These are phyloP conservation scores for Malus asiatica DNA, from an alignment of 306 rosid species.

Conservation along the genomic window DNA sequence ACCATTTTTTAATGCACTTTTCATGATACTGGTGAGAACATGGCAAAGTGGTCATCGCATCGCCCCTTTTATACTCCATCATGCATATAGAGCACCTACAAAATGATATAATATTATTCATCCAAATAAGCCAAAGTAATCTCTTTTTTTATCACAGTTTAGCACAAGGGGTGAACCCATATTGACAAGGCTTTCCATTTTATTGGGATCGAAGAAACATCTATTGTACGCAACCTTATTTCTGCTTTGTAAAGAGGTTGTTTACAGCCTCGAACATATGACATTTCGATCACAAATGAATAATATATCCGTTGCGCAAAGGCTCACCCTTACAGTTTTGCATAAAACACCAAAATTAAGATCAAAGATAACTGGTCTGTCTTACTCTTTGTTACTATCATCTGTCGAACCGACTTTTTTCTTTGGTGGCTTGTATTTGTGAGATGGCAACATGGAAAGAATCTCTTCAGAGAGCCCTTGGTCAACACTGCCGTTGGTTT, in stretches of 20 bases:
- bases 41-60: not conserved
- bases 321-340: too few relatives aligned
- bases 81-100: not conserved
- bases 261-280: too few relatives aligned
- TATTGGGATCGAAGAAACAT: accelerated
- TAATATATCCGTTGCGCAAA: accelerated
- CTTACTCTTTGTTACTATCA: not conserved
- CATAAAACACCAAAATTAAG: not conserved
- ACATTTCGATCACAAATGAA: accelerated
- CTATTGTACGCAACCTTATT: too few relatives aligned
- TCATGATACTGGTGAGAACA: not conserved
- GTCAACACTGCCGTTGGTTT: not conserved
- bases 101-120: not conserved
- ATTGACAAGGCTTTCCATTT: accelerated
- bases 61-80: not conserved
- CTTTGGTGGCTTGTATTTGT: not conserved
- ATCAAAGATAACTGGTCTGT: not conserved
- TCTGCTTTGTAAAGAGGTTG: accelerated
- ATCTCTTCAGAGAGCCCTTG: not conserved
- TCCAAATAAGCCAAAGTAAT: not conserved
- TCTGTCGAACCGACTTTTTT: not conserved
- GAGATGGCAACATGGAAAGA: not conserved
- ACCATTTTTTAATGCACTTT: not conserved
- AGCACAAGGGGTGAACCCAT: accelerated
- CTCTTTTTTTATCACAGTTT: not conserved